Conservation (phyloP, 2,329 filamentous ascomycete species). For the Decorospora gaudefroyi region DNA sequence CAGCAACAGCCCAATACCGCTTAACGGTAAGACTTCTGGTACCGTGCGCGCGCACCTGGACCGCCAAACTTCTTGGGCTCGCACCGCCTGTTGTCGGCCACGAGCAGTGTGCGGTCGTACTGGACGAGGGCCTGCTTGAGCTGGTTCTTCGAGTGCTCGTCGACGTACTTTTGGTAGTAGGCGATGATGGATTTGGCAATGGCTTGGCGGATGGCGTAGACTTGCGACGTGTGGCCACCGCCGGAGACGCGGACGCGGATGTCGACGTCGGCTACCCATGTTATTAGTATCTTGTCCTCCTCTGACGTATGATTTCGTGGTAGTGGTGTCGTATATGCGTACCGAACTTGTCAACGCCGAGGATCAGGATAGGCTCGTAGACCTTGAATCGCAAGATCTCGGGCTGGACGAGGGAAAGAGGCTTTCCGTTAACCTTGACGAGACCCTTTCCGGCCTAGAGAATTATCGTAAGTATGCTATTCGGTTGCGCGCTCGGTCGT, state of each 20-base stretch:
- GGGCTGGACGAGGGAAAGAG: slow-evolving; percentile 90
- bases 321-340: slow-evolving; percentile 34
- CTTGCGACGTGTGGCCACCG: slow-evolving; percentile 96
- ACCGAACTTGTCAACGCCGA: slow-evolving; percentile 95
- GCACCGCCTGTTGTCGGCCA: slow-evolving; percentile 98
- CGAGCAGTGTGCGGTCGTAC: slow-evolving; percentile 96
- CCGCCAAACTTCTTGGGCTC: slow-evolving; percentile 99
- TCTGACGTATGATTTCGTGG: slow-evolving; percentile 14
- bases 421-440: slow-evolving; percentile 98
- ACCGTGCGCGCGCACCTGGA: slow-evolving; percentile 92
- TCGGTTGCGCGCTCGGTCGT: slow-evolving; percentile 27
- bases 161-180: slow-evolving; percentile 99
- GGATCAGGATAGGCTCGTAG: slow-evolving; percentile 97
- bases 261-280: slow-evolving; percentile 72
- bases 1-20: slow-evolving; percentile 20
- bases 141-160: slow-evolving; percentile 99
- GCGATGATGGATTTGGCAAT: slow-evolving; percentile 95
- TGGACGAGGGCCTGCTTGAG: slow-evolving; percentile 95
- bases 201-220: slow-evolving; percentile 98
- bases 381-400: slow-evolving; percentile 99
- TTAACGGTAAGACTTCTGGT: slow-evolving; percentile 99
- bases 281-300: slow-evolving; percentile 23
- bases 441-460: slow-evolving; percentile 77
- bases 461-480: slow-evolving; percentile 35
- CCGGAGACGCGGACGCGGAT: slow-evolving; percentile 95